phyloP scores from a whole-genome alignment of 805 yeast species.

The Zygosaccharomyces lentus region DNA sequence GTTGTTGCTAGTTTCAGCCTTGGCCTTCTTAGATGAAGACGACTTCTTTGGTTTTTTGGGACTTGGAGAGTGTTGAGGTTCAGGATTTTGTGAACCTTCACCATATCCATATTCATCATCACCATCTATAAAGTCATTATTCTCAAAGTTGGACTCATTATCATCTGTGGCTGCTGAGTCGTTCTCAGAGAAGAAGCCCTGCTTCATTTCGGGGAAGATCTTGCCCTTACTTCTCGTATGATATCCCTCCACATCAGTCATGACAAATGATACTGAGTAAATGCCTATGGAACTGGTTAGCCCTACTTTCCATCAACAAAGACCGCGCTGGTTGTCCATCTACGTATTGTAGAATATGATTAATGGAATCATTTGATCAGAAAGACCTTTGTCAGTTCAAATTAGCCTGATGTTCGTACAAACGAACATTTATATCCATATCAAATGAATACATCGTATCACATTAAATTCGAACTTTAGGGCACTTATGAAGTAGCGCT shows the following conservation, averaged over 20 bases:
- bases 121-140: slow-evolving; percentile 20
- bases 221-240: slow-evolving; percentile 26
- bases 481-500: too few relatives aligned
- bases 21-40: slow-evolving; percentile 10
- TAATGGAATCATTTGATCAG: background rate
- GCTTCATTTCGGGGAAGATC: slow-evolving; percentile 25
- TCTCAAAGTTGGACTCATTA: slow-evolving; percentile 23
- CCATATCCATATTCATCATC: slow-evolving; percentile 24
- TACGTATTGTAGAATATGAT: background rate
- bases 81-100: slow-evolving; percentile 10
- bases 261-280: background rate
- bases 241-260: slow-evolving; percentile 24
- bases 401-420: background rate
- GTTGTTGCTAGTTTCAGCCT: slow-evolving; percentile 13
- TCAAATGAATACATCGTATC: background rate
- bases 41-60: slow-evolving; percentile 12
- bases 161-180: slow-evolving; percentile 34
- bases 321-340: slow-evolving; percentile 7
- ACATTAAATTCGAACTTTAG: too few relatives aligned
- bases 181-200: slow-evolving; percentile 31
- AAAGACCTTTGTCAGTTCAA: too few relatives aligned
- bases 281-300: slow-evolving; percentile 2
- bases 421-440: background rate
- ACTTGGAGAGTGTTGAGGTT: slow-evolving; percentile 5
- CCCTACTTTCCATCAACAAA: slow-evolving; percentile 6